Conservation (phyloP, 106 monocot species). For the Narthecium ossifragum region DNA sequence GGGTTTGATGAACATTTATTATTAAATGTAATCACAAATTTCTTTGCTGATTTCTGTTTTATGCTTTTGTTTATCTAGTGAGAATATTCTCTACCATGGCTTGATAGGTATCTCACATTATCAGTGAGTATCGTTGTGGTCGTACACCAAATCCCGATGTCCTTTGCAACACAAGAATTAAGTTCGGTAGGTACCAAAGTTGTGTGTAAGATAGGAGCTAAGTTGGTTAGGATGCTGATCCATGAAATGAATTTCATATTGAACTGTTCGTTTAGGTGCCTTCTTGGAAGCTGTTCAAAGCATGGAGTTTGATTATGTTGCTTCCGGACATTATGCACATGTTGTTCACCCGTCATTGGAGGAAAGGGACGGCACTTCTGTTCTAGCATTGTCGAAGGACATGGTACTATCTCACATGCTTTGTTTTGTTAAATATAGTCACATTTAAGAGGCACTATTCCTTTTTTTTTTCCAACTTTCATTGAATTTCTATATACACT, state of each 20-base stretch:
- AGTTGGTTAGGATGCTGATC: not conserved
- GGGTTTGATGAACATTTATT: too few species aligned
- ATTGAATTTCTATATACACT: not conserved
- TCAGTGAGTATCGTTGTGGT: constrained; percentile 81
- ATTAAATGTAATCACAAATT: too few species aligned
- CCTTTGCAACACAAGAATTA: constrained; percentile 98
- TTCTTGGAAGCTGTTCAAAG: constrained; percentile 72
- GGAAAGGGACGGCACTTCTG: constrained; percentile 29
- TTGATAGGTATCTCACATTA: constrained; percentile 82
- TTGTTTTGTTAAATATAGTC: too few species aligned
- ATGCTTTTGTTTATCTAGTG: not conserved
- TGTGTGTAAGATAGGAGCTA: too few species aligned
- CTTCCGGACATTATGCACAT: constrained; percentile 94
- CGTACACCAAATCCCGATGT: constrained; percentile 98
- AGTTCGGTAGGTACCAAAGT: constrained; percentile 84
- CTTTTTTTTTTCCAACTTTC: not conserved
- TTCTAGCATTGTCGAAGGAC: constrained; percentile 77
- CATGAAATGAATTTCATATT: not conserved
- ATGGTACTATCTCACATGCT: too few species aligned
- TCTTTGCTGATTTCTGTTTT: too few species aligned
- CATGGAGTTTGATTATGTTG: constrained; percentile 93
- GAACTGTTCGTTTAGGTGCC: constrained; percentile 48
- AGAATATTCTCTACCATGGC: not conserved
- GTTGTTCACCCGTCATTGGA: constrained; percentile 46
- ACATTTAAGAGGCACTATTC: too few species aligned